Evolutionary conservation across 257 asterid species (phyloP), one percentile per base, ranked within the genome.

Genomic region (Lycium barbarum): DNA sequence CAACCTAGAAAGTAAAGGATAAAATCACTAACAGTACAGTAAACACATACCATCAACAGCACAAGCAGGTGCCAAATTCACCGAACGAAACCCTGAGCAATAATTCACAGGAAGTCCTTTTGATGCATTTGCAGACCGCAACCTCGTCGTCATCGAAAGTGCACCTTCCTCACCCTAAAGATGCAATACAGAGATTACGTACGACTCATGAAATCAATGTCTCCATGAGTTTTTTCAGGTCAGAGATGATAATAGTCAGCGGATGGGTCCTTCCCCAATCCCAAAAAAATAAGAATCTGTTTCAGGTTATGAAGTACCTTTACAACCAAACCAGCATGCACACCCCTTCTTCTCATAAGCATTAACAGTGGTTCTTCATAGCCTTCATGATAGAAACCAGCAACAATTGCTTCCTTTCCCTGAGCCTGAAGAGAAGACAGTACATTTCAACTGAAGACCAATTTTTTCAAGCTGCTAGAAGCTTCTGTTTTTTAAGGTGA

Each of bases 291-390:
- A 14, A 8, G 17, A 15, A 26, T 11, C 82, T 22, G 65, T 26
- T 53, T 26, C 81, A 49, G 47, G 22, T 35, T 26, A 76, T 53
- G 47, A 43, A 79, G 51, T 89, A 96, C 99, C 97, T 96, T 96
- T 83, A 96, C 95, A 84, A 96, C 99, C 89, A 96, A 93, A 84
- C 97, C 99, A 7, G 99, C 92, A 86, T 96, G 98, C 85, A 95
- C 90, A 79, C 97, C 98, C 91, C 99, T 90, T 91, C 99, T 93
- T 86, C 99, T 92, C 99, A 96, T 95, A 85, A 96, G 96, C 99
- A 96, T 96, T 84, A 96, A 86, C 84, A 96, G 90, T 55, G 99
- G 93, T 84, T 96, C 99, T 90, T 95, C 99, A 62, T 93, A 96
- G 51, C 99, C 99, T 88, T 83, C 95, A 57, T 96, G 98, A 91